A percentile compares a stretch with the other conserved stretches of the same genome.
Conservation (phyloP, 2,329 filamentous ascomycete species). For the Neocucurbitaria cava region DNA sequence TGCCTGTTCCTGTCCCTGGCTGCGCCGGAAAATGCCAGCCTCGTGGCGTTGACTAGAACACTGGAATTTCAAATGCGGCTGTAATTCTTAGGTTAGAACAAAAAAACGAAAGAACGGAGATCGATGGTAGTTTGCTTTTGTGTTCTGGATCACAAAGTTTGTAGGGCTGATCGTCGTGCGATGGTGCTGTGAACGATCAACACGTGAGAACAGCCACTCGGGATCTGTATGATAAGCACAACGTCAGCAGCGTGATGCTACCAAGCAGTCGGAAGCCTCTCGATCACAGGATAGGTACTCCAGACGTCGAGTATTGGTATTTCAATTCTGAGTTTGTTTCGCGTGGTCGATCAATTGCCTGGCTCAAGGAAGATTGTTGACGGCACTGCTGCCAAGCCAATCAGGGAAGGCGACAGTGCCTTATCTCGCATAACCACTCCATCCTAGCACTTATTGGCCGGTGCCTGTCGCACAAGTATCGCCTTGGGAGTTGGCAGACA, state of each 20-base stretch:
- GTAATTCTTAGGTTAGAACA: too few species aligned
- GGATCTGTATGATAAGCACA: slow-evolving; percentile 4
- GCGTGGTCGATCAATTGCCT: slow-evolving; percentile 11
- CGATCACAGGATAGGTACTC: not conserved
- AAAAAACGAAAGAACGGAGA: not conserved
- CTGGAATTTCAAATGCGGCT: not conserved
- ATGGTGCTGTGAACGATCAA: not conserved
- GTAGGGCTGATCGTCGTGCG: not conserved
- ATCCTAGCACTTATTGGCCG: not conserved
- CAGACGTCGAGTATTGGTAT: not conserved
- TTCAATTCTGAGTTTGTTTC: not conserved
- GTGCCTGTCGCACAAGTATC: not conserved
- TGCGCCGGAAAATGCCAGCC: slow-evolving; percentile 1
- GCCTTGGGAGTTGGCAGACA: not conserved
- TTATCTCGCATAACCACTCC: slow-evolving; percentile 50
- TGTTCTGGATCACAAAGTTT: not conserved
- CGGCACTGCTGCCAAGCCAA: slow-evolving; percentile 19
- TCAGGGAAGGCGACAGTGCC: slow-evolving; percentile 22
- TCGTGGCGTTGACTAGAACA: slow-evolving; percentile 12
- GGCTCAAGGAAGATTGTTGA: slow-evolving; percentile 9
- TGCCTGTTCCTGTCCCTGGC: slow-evolving; percentile 4
- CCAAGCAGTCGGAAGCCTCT: slow-evolving; percentile 1
- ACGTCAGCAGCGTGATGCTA: not conserved
- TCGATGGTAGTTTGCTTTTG: slow-evolving; percentile 6
- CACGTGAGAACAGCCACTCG: not conserved